These are phyloP conservation scores for Capsella rubella DNA, from an alignment of 441 rosid species.

Conservation along the genomic window DNA sequence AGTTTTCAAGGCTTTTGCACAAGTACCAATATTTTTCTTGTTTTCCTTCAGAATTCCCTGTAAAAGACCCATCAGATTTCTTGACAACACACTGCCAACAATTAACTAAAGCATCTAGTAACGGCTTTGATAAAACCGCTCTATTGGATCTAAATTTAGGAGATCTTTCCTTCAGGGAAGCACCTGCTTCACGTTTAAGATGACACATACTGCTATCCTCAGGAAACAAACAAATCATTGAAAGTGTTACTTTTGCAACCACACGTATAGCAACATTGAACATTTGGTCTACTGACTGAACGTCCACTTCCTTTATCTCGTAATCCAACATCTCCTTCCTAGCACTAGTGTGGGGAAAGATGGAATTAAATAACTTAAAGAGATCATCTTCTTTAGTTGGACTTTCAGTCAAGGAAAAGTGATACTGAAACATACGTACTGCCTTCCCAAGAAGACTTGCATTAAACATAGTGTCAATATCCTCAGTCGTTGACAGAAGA, in stretches of 20 bases:
- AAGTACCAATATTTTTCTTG: constrained; percentile 48
- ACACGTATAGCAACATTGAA: constrained; percentile 66
- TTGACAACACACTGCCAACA: constrained; percentile 76
- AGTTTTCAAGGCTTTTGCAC: constrained; percentile 72
- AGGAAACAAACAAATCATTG: constrained; percentile 67
- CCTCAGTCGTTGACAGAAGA: constrained; percentile 58
- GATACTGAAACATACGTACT: constrained; percentile 63
- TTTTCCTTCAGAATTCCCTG: constrained; percentile 40
- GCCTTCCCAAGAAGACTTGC: constrained; percentile 83
- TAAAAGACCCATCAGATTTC: constrained; percentile 48
- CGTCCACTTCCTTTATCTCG: constrained; percentile 55
- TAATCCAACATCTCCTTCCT: constrained; percentile 65
- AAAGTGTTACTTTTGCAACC: constrained; percentile 66
- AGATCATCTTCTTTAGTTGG: constrained; percentile 54
- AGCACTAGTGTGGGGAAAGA: constrained; percentile 50
- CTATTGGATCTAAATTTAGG: constrained; percentile 45
- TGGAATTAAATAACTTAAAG: constrained; percentile 62
- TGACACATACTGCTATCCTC: constrained; percentile 44
- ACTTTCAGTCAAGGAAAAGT: constrained; percentile 59
- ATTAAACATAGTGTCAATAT: constrained; percentile 60
- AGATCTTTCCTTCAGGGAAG: constrained; percentile 43
- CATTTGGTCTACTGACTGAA: constrained; percentile 53
- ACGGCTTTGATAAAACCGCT: constrained; percentile 52
- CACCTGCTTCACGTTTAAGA: constrained; percentile 46
- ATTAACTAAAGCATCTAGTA: constrained; percentile 61